These are phyloP conservation scores for Xylariales sp. DNA, from an alignment of 2,329 filamentous ascomycete genomes.

Conservation along the genomic window DNA sequence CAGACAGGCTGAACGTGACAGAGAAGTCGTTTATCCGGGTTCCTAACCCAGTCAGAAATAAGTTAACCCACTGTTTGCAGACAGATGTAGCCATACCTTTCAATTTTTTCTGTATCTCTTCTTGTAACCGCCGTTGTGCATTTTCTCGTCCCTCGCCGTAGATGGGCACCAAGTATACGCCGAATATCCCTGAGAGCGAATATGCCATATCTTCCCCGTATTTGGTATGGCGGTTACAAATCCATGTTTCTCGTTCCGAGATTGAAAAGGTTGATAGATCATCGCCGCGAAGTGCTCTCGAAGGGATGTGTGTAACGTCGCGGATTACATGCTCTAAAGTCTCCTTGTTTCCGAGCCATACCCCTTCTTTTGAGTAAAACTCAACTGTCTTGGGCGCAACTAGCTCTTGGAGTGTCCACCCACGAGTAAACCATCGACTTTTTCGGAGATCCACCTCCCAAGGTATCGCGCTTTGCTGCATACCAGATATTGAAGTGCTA, in stretches of 20 bases:
- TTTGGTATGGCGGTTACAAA: conserved; percentile 10
- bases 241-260: conserved; percentile 10
- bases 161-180: conserved; percentile 10
- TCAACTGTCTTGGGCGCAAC: conserved; percentile 7
- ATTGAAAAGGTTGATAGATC: conserved; percentile 8
- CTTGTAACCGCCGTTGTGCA: conserved; percentile 9
- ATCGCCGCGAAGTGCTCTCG: not conserved
- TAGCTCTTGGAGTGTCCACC: conserved; percentile 6
- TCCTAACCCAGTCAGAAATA: conserved; percentile 15
- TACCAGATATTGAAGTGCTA: not conserved
- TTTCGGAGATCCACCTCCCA: conserved; percentile 5
- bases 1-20: conserved; percentile 20
- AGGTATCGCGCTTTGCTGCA: not conserved
- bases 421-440: conserved; percentile 7
- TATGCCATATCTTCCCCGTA: conserved; percentile 11
- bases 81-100: conserved; percentile 8
- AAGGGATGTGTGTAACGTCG: conserved; percentile 1
- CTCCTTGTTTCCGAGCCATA: conserved; percentile 4
- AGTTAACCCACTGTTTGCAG: not conserved
- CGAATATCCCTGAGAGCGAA: conserved; percentile 12
- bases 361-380: conserved; percentile 7
- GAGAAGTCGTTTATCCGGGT: conserved; percentile 19
- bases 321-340: conserved; percentile 1
- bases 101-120: conserved; percentile 9
- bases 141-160: conserved; percentile 12